Base-by-base conservation (phyloP, 768 basidiomycete species). In the Pholiota conissans region DNA sequence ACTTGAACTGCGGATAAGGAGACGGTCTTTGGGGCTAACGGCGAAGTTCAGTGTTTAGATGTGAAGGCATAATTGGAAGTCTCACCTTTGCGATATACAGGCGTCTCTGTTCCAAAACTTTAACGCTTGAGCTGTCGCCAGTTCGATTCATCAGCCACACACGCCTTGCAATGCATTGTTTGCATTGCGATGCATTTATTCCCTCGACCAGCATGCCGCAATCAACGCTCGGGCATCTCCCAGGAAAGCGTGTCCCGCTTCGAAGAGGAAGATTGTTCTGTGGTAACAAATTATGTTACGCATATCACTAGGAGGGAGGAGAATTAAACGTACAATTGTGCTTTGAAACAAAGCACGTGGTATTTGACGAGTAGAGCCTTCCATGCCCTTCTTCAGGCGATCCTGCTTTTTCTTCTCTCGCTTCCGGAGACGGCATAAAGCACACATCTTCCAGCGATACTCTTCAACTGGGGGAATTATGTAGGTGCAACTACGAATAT, bases 391-490 rank as follows among this genome's bases (percentile, higher is more conserved):
- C 7, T 20, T n/a, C 26, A 27, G n/a, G 11, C 40, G 27, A 14
- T 34, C 40, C 50, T 32, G 55, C 49, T 47, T 58, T 47, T 48
- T 53, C 32, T 39, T 51, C 47, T 66, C 66, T 53, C 65, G 64
- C 46, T 61, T 64, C 22, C 69, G 68, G 14, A 65, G 53, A n/a
- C 73, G 73, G 60, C 79, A 81, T 0, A 61, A 40, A n/a, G 60
- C 52, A 40, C 82, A 83, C 50, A 69, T 69, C 53, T 76, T 74
- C 71, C 71, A 76, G 2, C 46, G 65, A 61, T 82, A 81, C 56
- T 78, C 73, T 14, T 62, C 62, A 1, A 50, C 49, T 2, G 72
- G 65, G 0, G 79, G 78, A 0, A 82, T 65, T 7, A 75, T 69
- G 30, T 63, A 69, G 1, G 63, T 65, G 52, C 82, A 83, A 24